A percentile compares a stretch with the other conserved stretches of the same genome.
Evolutionary conservation across 257 asterid species (phyloP).

Genomic region (Solanum sparsipilum): DNA sequence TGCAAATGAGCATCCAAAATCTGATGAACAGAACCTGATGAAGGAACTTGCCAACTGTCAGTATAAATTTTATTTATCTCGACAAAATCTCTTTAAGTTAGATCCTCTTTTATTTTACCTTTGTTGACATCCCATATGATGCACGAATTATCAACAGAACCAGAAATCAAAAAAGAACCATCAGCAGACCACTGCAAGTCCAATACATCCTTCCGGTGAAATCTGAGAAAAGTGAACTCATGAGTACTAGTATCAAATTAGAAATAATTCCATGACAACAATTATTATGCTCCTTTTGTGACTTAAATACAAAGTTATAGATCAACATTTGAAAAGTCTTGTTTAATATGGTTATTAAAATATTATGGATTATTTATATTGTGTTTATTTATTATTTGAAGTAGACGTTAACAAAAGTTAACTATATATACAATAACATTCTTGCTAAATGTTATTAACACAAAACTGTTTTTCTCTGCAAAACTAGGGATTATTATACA

Average conservation of each 20-base stretch:
- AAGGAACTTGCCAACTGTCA: not conserved
- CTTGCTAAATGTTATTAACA: not conserved
- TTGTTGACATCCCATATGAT: conserved; percentile 89
- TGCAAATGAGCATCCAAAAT: conserved; percentile 84
- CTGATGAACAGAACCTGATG: conserved; percentile 79
- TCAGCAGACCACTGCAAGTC: conserved; percentile 91
- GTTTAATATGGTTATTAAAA: not conserved
- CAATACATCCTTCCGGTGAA: conserved; percentile 90
- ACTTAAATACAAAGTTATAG: not conserved
- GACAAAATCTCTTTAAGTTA: not conserved
- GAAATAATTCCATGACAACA: not conserved
- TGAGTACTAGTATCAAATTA: not conserved
- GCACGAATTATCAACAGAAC: conserved; percentile 97
- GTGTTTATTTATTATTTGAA: not conserved
- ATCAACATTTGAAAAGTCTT: not conserved
- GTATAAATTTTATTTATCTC: not conserved
- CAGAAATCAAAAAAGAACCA: conserved; percentile 74
- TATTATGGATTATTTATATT: not conserved
- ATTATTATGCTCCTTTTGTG: not conserved
- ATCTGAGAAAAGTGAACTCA: conserved; percentile 34
- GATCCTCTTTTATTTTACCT: conserved; percentile 27
- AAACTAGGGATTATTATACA: not conserved
- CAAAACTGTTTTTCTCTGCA: not conserved
- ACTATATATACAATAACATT: not conserved
- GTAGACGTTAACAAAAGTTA: not conserved